A percentile compares a stretch with the other conserved stretches of the same genome.
Evolutionary conservation across 2,329 filamentous ascomycete species (phyloP).

Genomic region (Colletotrichum liaoningense): DNA sequence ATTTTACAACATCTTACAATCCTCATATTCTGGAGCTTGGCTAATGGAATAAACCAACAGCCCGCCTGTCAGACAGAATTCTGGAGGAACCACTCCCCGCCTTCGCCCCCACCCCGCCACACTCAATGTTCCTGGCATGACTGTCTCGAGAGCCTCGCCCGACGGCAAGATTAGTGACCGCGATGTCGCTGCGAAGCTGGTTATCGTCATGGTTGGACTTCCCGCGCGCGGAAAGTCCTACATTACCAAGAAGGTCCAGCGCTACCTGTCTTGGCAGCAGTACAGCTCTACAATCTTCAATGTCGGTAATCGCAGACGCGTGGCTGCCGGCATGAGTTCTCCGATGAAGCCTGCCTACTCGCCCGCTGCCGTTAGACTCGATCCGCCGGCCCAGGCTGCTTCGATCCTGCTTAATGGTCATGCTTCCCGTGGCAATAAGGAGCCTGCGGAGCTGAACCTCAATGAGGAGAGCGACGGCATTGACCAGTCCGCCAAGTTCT

Average conservation of each 20-base stretch:
- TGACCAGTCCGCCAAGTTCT: slow-evolving; percentile 93
- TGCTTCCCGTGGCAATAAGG: slow-evolving; percentile 55
- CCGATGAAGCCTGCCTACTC: slow-evolving; percentile 52
- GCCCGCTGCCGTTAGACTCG: slow-evolving; percentile 41
- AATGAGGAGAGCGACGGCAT: slow-evolving; percentile 61
- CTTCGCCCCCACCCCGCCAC: slow-evolving; percentile 89
- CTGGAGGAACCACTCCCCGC: slow-evolving; percentile 80
- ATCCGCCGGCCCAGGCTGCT: slow-evolving; percentile 65
- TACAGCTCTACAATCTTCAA: slow-evolving; percentile 98
- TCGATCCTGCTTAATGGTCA: slow-evolving; percentile 68
- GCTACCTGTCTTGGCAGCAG: slow-evolving; percentile 97
- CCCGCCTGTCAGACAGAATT: slow-evolving; percentile 77
- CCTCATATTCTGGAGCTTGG: slow-evolving; percentile 9
- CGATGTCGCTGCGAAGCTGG: slow-evolving; percentile 95
- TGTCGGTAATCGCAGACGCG: slow-evolving; percentile 89
- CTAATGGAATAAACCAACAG: slow-evolving; percentile 54
- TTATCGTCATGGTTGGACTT: slow-evolving; percentile 98
- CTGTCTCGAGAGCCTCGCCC: slow-evolving; percentile 92
- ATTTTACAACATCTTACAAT: neutral
- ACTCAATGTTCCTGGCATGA: slow-evolving; percentile 96
- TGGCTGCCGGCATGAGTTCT: slow-evolving; percentile 73
- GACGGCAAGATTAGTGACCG: slow-evolving; percentile 93
- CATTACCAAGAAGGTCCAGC: slow-evolving; percentile 96
- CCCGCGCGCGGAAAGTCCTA: slow-evolving; percentile 97
- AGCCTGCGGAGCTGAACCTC: slow-evolving; percentile 47